Base-by-base conservation (phyloP, 2,329 filamentous ascomycete species). In the Aspergillus fumigatiaffinis region DNA sequence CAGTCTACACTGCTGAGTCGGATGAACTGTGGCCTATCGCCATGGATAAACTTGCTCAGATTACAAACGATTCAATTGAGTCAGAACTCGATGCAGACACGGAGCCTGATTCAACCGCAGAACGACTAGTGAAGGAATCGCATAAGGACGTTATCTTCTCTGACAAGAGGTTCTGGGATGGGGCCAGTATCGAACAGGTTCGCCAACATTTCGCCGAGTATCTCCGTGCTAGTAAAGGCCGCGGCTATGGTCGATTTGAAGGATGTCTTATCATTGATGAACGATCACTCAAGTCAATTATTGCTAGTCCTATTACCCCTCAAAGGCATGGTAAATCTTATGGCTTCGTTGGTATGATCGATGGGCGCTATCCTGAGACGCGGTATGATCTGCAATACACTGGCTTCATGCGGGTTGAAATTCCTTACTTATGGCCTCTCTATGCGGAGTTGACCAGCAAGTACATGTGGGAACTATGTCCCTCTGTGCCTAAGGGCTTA, bases 301-400 rank as follows among this genome's bases (percentile, higher is more conserved):
- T 42, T 42, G 38, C 38, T 42, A 42, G 38, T 42, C 38, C 17
- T 42, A 2, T 42, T n/a, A 12, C 17, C 38, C 17, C 4, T 42
- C 38, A 42, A 44, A 14, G 29, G 50, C 35, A 35, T n/a, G n/a
- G 50, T 28, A 35, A 44, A 42, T 23, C 28, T 44, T 52, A 41
- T 25, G 52, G 46, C 17, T 32, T 54, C 17, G n/a, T 54, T 54
- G 52, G 52, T 17, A 54, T 54, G 52, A 48, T 54, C 52, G 44
- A 54, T 49, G 52, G 44, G 29, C 29, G 42, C 44, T 48, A 50
- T 54, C 52, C 42, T 48, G 52, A 54, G 42, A 54, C 29, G 35
- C 44, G 44, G 52, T 49, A 49, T 50, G 17, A 50, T 14, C 46
- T 17, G 52, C 44, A 25, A 12, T 50, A 54, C 38, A 29, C 52